Percentiles rank a stretch among this genome's conserved stretches.
Conservation (phyloP, 202 grass and related monocot genomes). For the Setaria italica region DNA sequence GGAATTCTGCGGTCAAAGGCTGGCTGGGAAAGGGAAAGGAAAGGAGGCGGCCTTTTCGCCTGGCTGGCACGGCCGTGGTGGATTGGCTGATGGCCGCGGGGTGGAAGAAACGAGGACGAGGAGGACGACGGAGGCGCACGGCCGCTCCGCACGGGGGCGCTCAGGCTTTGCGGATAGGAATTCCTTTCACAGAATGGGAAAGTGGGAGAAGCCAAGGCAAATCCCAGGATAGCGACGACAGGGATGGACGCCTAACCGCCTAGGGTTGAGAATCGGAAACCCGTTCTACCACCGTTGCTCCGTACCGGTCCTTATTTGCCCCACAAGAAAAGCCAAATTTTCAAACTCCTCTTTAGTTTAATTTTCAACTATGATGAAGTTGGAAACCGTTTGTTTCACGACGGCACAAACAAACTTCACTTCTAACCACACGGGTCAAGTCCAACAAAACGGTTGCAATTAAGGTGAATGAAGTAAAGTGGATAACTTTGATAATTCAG, state of each 20-base stretch:
- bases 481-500: too few relatives aligned
- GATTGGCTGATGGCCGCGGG: conserved; percentile 43
- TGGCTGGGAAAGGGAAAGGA: conserved; percentile 29
- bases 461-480: too few relatives aligned
- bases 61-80: conserved; percentile 37
- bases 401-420: not conserved
- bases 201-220: too few relatives aligned
- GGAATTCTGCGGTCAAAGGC: conserved; percentile 50
- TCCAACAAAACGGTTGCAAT: not conserved
- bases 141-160: not conserved
- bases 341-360: not conserved
- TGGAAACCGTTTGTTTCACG: not conserved
- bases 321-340: not conserved
- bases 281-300: not conserved
- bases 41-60: conserved; percentile 36
- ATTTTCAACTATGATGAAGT: not conserved
- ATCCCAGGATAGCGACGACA: conserved; percentile 10
- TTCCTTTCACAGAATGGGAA: conserved; percentile 24
- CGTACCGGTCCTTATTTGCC: not conserved
- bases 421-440: not conserved
- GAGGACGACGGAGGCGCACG: not conserved
- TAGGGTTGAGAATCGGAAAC: not conserved
- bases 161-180: not conserved
- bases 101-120: conserved; percentile 32
- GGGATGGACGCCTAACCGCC: not conserved